phyloP scores from a whole-genome alignment of 495 filamentous ascomycete genomes.

The Hypoxylon lienhwacheense region DNA sequence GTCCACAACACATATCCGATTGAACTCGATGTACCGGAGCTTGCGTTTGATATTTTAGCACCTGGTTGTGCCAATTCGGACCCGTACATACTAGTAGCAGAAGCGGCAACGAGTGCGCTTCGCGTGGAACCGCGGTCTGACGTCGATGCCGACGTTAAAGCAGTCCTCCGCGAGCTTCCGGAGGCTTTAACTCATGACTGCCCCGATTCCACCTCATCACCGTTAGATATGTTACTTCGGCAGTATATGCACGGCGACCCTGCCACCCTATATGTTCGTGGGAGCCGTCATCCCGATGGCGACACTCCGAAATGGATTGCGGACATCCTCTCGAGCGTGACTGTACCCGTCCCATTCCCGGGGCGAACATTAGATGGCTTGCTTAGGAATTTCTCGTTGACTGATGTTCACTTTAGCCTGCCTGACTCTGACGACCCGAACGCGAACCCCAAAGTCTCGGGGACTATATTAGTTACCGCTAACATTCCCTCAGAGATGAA shows the following conservation, averaged over 20 bases:
- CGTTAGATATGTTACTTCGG: constrained; percentile 79
- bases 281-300: constrained; percentile 64
- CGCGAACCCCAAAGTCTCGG: constrained; percentile 75
- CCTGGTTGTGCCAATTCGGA: constrained; percentile 76
- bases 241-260: constrained; percentile 78
- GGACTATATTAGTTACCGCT: constrained; percentile 74
- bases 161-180: constrained; percentile 69
- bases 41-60: constrained; percentile 82
- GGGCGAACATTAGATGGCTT: constrained; percentile 77
- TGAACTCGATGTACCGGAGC: constrained; percentile 68
- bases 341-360: constrained; percentile 80
- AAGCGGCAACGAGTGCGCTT: constrained; percentile 67
- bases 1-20: constrained; percentile 75
- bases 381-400: constrained; percentile 82
- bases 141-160: constrained; percentile 67
- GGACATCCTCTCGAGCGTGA: constrained; percentile 77
- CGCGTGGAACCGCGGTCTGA: constrained; percentile 64
- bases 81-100: constrained; percentile 62
- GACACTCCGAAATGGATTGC: constrained; percentile 78
- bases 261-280: constrained; percentile 77
- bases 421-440: constrained; percentile 77
- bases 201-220: constrained; percentile 73
- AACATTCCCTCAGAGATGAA: constrained; percentile 82
- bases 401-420: constrained; percentile 79
- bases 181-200: constrained; percentile 68